Conservation (phyloP, 2,329 filamentous ascomycete genomes). For the Daldinia sp. region DNA sequence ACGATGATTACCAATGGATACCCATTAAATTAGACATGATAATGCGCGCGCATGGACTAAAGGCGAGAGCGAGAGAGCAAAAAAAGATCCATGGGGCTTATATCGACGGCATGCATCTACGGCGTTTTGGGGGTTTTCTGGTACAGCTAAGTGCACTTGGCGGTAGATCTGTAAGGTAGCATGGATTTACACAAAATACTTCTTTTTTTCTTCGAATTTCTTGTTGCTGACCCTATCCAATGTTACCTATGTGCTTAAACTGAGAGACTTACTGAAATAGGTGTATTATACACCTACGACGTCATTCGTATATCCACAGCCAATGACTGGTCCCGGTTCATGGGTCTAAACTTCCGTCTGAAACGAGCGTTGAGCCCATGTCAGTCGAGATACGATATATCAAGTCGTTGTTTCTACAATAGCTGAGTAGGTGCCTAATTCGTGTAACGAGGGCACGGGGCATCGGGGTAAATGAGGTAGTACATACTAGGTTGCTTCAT, state of each 20-base stretch:
- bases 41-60: slow-evolving; percentile 31
- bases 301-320: neutral
- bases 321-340: neutral
- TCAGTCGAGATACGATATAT: neutral
- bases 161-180: slow-evolving; percentile 50
- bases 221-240: neutral
- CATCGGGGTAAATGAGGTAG: neutral
- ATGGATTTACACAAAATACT: slow-evolving; percentile 44
- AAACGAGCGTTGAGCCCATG: neutral
- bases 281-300: neutral
- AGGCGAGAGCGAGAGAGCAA: slow-evolving; percentile 27
- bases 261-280: neutral
- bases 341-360: neutral
- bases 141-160: slow-evolving; percentile 42
- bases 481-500: neutral
- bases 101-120: slow-evolving; percentile 49
- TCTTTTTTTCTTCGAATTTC: slow-evolving; percentile 14
- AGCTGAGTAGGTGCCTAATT: neutral
- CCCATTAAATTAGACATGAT: slow-evolving; percentile 40
- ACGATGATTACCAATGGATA: slow-evolving; percentile 36
- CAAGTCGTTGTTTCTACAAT: neutral
- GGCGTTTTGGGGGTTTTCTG: slow-evolving; percentile 49
- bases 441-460: neutral
- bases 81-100: slow-evolving; percentile 26
- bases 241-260: neutral